Percentiles rank a stretch among this genome's conserved stretches.
Evolutionary conservation across 768 basidiomycete species (phyloP).

Genomic region (Termitomyces eurrhizus): DNA sequence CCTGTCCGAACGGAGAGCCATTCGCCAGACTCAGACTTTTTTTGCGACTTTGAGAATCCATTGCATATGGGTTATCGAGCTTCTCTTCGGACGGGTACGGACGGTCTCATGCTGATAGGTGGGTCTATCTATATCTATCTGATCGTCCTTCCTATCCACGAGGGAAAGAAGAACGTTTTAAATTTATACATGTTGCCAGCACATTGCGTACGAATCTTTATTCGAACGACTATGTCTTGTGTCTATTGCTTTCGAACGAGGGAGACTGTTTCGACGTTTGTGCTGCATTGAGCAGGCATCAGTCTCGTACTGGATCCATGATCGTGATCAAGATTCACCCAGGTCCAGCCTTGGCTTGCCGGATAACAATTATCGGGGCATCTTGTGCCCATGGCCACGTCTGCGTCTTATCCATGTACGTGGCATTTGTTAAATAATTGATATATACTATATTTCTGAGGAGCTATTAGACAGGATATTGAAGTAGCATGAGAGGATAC

Average conservation of each 20-base stretch:
- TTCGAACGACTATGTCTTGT: neutral
- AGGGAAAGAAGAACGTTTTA: neutral
- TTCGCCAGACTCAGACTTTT: too few relatives aligned
- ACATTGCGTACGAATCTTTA: neutral
- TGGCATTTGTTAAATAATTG: neutral
- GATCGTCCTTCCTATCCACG: neutral
- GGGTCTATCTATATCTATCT: neutral
- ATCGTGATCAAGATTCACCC: too few relatives aligned
- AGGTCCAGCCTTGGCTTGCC: neutral
- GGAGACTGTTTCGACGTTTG: neutral
- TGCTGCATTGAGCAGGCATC: too few relatives aligned
- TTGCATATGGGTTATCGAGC: neutral
- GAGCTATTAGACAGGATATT: neutral
- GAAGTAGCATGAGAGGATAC: neutral
- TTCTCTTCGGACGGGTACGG: neutral
- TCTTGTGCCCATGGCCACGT: neutral
- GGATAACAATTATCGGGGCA: neutral
- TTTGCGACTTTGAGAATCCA: neutral
- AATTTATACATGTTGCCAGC: neutral
- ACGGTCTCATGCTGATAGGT: neutral
- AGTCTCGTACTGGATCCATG: neutral
- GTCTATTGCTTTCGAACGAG: neutral
- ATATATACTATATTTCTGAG: neutral
- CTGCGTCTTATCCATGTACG: neutral
- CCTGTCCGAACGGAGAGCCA: conserved; percentile 2